Evolutionary conservation across 768 basidiomycete genomes (phyloP).

Genomic region (Agrocybe praecox): DNA sequence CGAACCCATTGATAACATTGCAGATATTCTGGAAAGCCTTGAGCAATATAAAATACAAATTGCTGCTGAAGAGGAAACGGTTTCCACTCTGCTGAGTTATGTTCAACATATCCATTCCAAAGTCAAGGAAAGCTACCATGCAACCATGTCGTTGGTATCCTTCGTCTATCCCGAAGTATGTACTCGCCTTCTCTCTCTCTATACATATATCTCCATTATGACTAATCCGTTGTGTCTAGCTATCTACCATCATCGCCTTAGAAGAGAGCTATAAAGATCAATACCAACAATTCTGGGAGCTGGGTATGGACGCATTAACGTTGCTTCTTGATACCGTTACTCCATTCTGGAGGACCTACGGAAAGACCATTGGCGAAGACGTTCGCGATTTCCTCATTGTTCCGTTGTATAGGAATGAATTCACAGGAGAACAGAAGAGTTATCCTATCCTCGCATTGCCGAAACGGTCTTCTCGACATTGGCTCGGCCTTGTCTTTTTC

Average conservation of each 20-base stretch:
- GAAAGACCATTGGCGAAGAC: constrained; percentile 81
- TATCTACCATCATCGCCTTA: constrained; percentile 68
- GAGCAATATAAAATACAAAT: constrained; percentile 50
- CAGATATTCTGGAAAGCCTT: constrained; percentile 50
- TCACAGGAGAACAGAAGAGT: constrained; percentile 74
- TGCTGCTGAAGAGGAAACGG: constrained; percentile 46
- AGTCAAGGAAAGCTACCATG: constrained; percentile 69
- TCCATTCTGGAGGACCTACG: constrained; percentile 81
- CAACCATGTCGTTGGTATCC: constrained; percentile 67
- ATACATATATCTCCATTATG: neutral
- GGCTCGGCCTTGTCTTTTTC: constrained; percentile 62
- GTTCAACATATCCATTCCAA: constrained; percentile 57
- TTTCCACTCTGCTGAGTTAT: constrained; percentile 46
- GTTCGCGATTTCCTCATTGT: constrained; percentile 81
- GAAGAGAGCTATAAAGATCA: constrained; percentile 82
- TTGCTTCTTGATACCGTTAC: constrained; percentile 76
- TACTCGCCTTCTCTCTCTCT: constrained; percentile 1
- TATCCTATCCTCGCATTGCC: constrained; percentile 64
- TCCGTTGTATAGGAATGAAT: constrained; percentile 82
- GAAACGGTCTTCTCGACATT: constrained; percentile 65
- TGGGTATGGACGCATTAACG: constrained; percentile 78
- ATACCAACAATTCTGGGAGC: constrained; percentile 81
- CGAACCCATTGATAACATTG: constrained; percentile 53
- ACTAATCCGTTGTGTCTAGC: constrained; percentile 35
- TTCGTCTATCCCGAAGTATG: constrained; percentile 77